Evolutionary conservation across 2,329 filamentous ascomycete species (phyloP), one percentile per base, ranked within the genome.

Genomic region (Lachnellula arida): DNA sequence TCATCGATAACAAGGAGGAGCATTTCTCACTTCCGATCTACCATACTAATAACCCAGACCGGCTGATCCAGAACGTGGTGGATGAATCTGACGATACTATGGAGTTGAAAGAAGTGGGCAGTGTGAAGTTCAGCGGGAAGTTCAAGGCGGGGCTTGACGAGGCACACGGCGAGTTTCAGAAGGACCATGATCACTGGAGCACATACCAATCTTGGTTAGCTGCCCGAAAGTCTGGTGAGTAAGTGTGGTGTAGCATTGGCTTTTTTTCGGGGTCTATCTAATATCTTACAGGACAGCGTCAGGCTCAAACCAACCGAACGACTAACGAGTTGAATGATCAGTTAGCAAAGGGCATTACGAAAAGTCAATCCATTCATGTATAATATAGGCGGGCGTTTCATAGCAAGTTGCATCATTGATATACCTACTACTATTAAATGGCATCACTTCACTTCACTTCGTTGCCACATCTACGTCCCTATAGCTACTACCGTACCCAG

Each of bases 91-190:
- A 61, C 23, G 55, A 59, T 5, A 56, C 50, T 1, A 61, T 61
- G 59, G 40, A 39, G 5, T 19, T 61, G 23, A 53, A 57, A 11
- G 55, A 57, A 22, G 53, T 61, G 1, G 59, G 59, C 11, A 53
- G 54, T n/a, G 54, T 57, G 23, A 51, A 17, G 1, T 61, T 61
- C 28, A 54, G 25, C 11, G 59, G 48, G 8, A 47, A 37, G 32
- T 61, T 57, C 42, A 59, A 57, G 40, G 59, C 59, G 2, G 59
- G 59, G 9, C 44, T 61, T 2, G 59, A 61, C 43, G 59, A 61
- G 28, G 40, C 51, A 25, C 59, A 61, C 25, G 57, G 56, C 40
- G 57, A 59, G 22, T 55, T 56, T 14, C 25, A 57, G 15, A 48
- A 54, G 12, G 47, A 49, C 9, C 44, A 47, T 32, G 44, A 60